Evolutionary conservation across 2,329 filamentous ascomycete genomes (phyloP), one percentile per base, ranked within the genome.

Genomic region (Penicillium sp.): DNA sequence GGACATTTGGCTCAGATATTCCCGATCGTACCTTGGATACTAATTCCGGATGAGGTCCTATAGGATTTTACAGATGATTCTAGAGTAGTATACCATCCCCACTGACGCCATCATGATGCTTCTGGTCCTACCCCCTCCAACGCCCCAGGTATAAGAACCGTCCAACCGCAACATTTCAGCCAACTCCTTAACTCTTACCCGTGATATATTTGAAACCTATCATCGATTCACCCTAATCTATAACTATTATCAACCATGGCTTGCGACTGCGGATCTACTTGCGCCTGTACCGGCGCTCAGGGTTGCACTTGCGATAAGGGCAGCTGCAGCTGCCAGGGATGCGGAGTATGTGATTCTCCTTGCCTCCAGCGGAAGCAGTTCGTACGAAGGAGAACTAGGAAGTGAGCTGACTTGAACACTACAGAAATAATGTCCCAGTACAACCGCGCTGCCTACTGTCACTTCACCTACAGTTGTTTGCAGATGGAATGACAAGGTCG

Each of bases 321-420:
- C 36, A 23, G 57, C 53, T 73, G 70, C 54, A 46, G 60, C 58
- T 73, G 70, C 65, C 67, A 70, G 64, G 63, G 65, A 62, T 73
- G 70, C 59, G 69, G 69, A 64, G 70, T 73, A 72, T 60, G 70
- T 69, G 51, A 54, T 38, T 44, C 16, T 10, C 26, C 42, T 45
- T 3, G 29, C 26, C 24, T 7, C 6, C 5, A 4, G 36, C 31
- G n/a, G 42, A 36, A 29, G 21, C 15, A 23, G 18, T 23, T 10
- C 9, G 3, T n/a, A n/a, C 31, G 26, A 42, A 12, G 38, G 23
- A 42, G 9, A 33, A 15, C 29, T n/a, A 31, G 28, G n/a, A 53
- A 45, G 16, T 26, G 28, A 42, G 34, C 57, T 58, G 43, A 60
- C 49, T 21, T 31, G 29, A 23, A 39, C 16, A 24, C 23, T 47